These are phyloP conservation scores for Dichotomopilus funicola DNA, from an alignment of 2,329 filamentous ascomycete species.

Conservation along the genomic window DNA sequence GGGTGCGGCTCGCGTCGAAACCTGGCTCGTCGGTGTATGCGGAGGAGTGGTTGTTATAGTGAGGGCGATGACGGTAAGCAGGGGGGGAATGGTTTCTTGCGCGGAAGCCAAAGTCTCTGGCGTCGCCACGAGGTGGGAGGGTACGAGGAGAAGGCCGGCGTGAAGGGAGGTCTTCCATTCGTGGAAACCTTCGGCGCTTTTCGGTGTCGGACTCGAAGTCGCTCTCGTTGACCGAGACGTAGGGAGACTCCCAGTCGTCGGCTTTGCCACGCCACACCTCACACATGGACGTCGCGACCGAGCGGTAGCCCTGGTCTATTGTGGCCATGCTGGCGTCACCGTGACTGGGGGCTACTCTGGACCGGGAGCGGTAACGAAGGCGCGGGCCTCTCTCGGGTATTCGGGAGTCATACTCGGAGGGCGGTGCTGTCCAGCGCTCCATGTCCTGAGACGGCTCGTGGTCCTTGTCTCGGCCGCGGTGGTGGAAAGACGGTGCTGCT, in stretches of 20 bases:
- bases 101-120: constrained; percentile 8
- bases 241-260: constrained; percentile 25
- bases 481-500: neutral
- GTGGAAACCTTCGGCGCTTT: constrained; percentile 1
- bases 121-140: constrained; percentile 4
- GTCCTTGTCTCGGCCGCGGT: neutral
- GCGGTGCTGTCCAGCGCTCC: neutral
- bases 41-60: neutral
- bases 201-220: constrained; percentile 7
- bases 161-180: constrained; percentile 3
- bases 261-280: constrained; percentile 22
- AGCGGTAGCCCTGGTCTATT: constrained; percentile 13
- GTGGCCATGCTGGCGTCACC: constrained; percentile 10
- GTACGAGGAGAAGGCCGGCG: constrained; percentile 6
- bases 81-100: neutral
- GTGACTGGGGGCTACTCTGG: neutral
- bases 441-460: neutral
- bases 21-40: neutral
- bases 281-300: constrained; percentile 18
- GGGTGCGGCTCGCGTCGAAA: neutral
- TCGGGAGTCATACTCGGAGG: neutral
- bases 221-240: constrained; percentile 13
- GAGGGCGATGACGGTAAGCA: neutral
- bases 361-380: constrained; percentile 1
- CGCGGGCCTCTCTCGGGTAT: neutral